Evolutionary conservation across 2,329 filamentous ascomycete genomes (phyloP).

Genomic region (Grosmannia clavigera): DNA sequence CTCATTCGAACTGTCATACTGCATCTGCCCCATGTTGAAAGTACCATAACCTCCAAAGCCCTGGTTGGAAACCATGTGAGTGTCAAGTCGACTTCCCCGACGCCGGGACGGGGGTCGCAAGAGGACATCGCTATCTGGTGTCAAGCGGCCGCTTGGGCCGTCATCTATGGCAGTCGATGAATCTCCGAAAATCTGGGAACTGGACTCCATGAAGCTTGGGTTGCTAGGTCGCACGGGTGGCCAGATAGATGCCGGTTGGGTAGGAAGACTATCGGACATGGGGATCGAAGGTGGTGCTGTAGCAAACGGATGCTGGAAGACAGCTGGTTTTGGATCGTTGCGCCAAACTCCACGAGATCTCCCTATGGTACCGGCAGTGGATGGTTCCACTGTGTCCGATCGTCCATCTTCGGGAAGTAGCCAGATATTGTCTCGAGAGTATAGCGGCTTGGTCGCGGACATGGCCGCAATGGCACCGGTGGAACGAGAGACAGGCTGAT

Average conservation of each 20-base stretch:
- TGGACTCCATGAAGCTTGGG: conserved; percentile 27
- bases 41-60: conserved; percentile 23
- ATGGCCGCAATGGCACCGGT: conserved; percentile 10
- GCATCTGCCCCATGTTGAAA: conserved; percentile 21
- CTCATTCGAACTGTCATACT: conserved; percentile 16
- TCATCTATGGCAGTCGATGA: conserved; percentile 24
- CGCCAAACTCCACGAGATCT: conserved; percentile 8
- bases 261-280: conserved; percentile 18
- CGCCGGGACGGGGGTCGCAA: conserved; percentile 29
- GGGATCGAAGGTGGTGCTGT: conserved; percentile 15
- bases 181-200: conserved; percentile 16
- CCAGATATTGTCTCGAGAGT: conserved; percentile 37
- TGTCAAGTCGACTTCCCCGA: conserved; percentile 35
- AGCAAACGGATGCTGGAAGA: conserved; percentile 19
- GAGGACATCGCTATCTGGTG: conserved; percentile 35
- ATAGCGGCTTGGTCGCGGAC: conserved; percentile 23
- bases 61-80: conserved; percentile 18
- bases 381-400: conserved; percentile 43
- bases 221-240: conserved; percentile 27
- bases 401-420: conserved; percentile 38
- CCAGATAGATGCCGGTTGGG: conserved; percentile 33
- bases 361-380: conserved; percentile 27
- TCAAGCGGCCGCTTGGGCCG: conserved; percentile 33
- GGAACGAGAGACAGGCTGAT: conserved; percentile 6
- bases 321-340: conserved; percentile 26